These are phyloP conservation scores for Leccinum arenicola DNA, from an alignment of 768 basidiomycete species.

Conservation along the genomic window DNA sequence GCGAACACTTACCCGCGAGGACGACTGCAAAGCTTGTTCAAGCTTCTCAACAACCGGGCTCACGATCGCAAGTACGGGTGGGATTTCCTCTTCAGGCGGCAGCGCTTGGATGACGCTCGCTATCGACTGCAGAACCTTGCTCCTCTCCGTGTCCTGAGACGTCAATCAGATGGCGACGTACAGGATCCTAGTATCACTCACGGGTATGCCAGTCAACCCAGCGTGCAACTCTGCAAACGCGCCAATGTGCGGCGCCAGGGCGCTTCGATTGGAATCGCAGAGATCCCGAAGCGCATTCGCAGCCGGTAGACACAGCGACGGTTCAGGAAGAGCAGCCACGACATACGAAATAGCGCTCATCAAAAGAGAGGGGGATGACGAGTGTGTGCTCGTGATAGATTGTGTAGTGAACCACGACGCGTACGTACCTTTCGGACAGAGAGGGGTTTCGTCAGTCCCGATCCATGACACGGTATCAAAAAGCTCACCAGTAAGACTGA, in stretches of 20 bases:
- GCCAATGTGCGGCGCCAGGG: constrained; percentile 76
- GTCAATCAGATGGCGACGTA: background rate
- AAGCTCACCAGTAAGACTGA: constrained; percentile 76
- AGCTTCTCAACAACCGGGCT: constrained; percentile 72
- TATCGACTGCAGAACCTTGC: constrained; percentile 89
- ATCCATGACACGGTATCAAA: background rate
- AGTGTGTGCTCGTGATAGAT: constrained; percentile 25
- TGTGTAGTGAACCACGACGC: constrained; percentile 77
- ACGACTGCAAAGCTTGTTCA: constrained; percentile 54
- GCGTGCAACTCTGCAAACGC: constrained; percentile 86
- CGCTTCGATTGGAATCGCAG: constrained; percentile 87
- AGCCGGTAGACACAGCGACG: constrained; percentile 61
- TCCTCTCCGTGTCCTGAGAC: constrained; percentile 74
- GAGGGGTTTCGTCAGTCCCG: background rate
- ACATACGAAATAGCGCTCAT: constrained; percentile 69
- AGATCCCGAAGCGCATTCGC: constrained; percentile 82
- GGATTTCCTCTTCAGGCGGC: constrained; percentile 72
- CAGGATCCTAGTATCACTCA: constrained; percentile 33
- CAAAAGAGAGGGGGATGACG: constrained; percentile 44
- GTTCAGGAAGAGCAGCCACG: constrained; percentile 66
- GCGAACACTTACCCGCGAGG: constrained; percentile 43
- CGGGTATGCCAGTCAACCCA: constrained; percentile 69
- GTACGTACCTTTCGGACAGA: constrained; percentile 52
- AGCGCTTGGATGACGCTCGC: constrained; percentile 92
- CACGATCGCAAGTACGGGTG: constrained; percentile 76